Evolutionary conservation across 2,329 filamentous ascomycete species (phyloP).

Genomic region (Paramyrothecium roridum): DNA sequence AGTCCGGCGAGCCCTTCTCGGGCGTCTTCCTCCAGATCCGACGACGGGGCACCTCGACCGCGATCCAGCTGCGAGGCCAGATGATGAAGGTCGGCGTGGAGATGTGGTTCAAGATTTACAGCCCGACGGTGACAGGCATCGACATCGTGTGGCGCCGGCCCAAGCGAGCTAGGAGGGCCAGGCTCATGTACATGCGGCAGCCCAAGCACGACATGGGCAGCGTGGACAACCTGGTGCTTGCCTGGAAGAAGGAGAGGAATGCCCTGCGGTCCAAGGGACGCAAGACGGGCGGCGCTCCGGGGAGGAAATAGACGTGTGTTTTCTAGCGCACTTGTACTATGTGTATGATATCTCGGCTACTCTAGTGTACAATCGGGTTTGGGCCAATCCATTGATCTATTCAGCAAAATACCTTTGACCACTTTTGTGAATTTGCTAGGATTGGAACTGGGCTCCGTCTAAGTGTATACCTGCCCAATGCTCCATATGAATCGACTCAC

Average conservation of each 20-base stretch:
- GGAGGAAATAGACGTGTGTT: background rate
- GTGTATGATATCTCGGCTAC: conserved; percentile 22
- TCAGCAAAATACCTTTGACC: too few relatives aligned
- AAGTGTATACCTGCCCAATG: too few relatives aligned
- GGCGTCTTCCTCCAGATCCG: conserved; percentile 88
- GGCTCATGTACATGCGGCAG: conserved; percentile 88
- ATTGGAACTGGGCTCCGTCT: too few relatives aligned
- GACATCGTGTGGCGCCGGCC: conserved; percentile 86
- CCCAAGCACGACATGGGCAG: conserved; percentile 83
- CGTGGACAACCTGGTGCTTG: conserved; percentile 72
- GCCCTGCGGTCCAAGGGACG: conserved; percentile 32
- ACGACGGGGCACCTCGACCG: conserved; percentile 82
- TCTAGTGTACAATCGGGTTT: background rate
- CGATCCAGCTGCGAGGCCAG: conserved; percentile 81
- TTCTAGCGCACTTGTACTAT: background rate
- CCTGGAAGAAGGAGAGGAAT: conserved; percentile 44
- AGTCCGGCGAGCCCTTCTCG: conserved; percentile 78
- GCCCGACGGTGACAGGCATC: conserved; percentile 82
- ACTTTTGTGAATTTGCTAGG: too few relatives aligned
- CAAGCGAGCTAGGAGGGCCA: conserved; percentile 82
- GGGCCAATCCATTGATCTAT: background rate
- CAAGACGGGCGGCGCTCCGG: conserved; percentile 12
- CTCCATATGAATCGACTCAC: too few relatives aligned
- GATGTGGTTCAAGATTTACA: conserved; percentile 97
- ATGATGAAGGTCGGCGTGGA: conserved; percentile 86